Base-by-base conservation (phyloP, 2,329 filamentous ascomycete species). In the Nannizzia gypsea region DNA sequence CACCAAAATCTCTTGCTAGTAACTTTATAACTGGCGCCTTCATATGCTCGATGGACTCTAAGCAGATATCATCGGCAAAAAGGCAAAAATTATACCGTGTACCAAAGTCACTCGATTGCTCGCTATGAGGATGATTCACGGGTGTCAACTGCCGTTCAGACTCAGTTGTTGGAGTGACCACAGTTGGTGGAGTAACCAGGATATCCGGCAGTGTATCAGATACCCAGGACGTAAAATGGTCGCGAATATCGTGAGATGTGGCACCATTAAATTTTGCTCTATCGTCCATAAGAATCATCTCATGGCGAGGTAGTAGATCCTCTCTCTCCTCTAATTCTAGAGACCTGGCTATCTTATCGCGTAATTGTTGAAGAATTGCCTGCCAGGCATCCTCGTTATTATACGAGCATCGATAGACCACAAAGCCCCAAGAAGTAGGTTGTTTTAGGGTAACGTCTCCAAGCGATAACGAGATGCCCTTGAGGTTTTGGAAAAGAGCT, bases 351-450 rank as follows among this genome's bases (percentile, higher is more conserved):
- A 59, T 58, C 31, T 42, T 48, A 17, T 54, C 15, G 3, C 58
- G 26, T n/a, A 64, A 58, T 13, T 60, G 50, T 36, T 62, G 52
- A 36, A 64, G 56, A 54, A 63, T 62, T 61, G 57, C 26, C 24
- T 64, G 58, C 63, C 63, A 64, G 28, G 60, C 57, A 34, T 59
- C 48, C 24, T 64, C 61, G 58, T 63, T 56, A 36, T 36, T 42
- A 48, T 63, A 65, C 6, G 60, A 60, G 48, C 63, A 64, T 31
- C 63, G 64, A 48, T 63, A 65, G 20, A 64, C 44, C 34, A 61
- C 59, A 57, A 64, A 65, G 6, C 63, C 63, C 63, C 61, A 65
- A 20, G 54, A 55, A 36, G 42, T 46, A 28, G 50, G 31, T 55
- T 54, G 26, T 28, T 54, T 54, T 28, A 54, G 50, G 20, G 50